Evolutionary conservation across 2,329 filamentous ascomycete species (phyloP), one percentile per base, ranked within the genome.

Genomic region (Lachnellula suecica): DNA sequence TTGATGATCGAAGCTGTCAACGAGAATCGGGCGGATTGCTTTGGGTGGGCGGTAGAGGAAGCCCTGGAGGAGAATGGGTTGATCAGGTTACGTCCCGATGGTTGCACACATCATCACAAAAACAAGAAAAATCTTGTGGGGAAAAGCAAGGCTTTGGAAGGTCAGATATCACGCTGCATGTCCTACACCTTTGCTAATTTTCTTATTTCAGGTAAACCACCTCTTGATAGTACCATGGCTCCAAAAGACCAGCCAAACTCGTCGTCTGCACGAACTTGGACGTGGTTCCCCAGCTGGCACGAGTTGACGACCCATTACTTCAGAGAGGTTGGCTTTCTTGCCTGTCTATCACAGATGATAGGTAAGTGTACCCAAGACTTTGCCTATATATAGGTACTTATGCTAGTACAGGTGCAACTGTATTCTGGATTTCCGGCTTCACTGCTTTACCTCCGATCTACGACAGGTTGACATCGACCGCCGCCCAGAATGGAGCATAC

Each of bases 1-100:
- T 72, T 88, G 23, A 73, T 88, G 67, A 70, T 87, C 2, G 85
- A 89, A 66, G 85, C 85, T 3, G 74, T 87, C n/a, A 89, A 89
- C 63, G 82, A 84, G 61, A 82, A 87, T 60, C 72, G 78, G 11
- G 71, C 77, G 0, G 82, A 79, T 11, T 89, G 85, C 65, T 88
- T 88, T 63, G 85, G 85, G 3, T 89, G 84, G 84, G 85, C 84
- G 0, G 60, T 88, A 1, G 79, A 86, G 58, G 73, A 74, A 20
- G 73, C 73, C 0, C 37, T 79, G 2, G 60, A 61, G 45, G 59
- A 61, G 47, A 55, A 44, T 7, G 64, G 59, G 9, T 11, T 63
- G 13, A 35, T 58, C 7, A 47, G 58, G 23, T 41, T 67, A 22
- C 54, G 44, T 17, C 47, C 54, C 9, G 57, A 50, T 23, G 41